These are phyloP conservation scores for Ananas comosus DNA, from an alignment of 176 grass and related monocot species.

Conservation along the genomic window DNA sequence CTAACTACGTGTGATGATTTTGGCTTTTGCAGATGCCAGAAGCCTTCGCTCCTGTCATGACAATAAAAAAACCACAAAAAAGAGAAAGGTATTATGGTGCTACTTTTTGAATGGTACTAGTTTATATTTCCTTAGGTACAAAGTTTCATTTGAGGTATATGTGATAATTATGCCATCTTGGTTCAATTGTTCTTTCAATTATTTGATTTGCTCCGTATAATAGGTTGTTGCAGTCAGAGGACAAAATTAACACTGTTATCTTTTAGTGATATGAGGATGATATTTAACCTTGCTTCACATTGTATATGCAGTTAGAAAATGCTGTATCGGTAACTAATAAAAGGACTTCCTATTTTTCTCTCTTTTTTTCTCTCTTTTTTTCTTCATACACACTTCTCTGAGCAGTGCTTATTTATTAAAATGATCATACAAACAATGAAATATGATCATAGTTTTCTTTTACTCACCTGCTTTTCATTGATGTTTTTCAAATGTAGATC, in stretches of 20 bases:
- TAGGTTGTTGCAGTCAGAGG: neutral
- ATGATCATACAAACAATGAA: neutral
- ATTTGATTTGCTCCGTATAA: neutral
- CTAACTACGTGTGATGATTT: neutral
- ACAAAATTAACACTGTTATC: neutral
- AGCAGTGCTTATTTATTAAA: neutral
- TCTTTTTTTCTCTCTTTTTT: neutral
- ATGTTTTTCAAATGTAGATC: conserved; percentile 30
- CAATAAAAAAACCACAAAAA: conserved; percentile 42
- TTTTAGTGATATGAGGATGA: neutral
- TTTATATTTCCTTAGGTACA: neutral
- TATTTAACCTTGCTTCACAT: neutral
- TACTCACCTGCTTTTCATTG: neutral
- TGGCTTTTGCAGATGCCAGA: conserved; percentile 16
- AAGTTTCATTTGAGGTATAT: neutral
- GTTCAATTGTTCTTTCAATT: neutral
- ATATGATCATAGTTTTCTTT: neutral
- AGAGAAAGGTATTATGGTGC: conserved; percentile 57
- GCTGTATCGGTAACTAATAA: neutral
- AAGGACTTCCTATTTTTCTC: neutral
- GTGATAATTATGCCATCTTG: neutral
- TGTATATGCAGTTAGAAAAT: neutral
- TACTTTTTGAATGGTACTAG: neutral
- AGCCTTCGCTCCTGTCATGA: conserved; percentile 24
- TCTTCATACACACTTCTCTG: neutral